Evolutionary conservation across 2,329 filamentous ascomycete genomes (phyloP).

Genomic region (Pseudogymnoascus sp.): DNA sequence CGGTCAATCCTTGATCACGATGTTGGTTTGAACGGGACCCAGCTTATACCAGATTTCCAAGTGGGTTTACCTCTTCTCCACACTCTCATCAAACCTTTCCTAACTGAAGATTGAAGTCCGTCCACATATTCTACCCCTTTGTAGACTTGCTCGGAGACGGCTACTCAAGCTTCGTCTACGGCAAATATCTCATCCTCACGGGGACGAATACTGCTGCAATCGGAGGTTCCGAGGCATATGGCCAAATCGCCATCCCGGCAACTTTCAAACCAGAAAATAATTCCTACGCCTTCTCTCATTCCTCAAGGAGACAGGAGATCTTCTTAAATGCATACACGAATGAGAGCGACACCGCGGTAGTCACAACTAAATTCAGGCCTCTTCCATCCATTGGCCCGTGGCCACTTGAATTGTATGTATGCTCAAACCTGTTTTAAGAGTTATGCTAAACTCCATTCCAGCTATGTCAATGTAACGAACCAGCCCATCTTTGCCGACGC

Average conservation of each 20-base stretch:
- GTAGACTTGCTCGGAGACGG: conserved; percentile 43
- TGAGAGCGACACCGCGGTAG: neutral
- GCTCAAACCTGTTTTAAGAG: conserved; percentile 29
- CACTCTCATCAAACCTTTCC: conserved; percentile 18
- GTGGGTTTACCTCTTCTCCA: neutral
- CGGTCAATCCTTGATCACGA: conserved; percentile 17
- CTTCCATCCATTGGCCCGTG: conserved; percentile 4
- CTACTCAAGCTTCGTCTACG: conserved; percentile 43
- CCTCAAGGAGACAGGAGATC: neutral
- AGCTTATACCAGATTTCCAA: conserved; percentile 13
- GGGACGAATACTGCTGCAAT: conserved; percentile 33
- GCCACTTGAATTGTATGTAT: conserved; percentile 7
- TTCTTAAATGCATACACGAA: conserved; percentile 29
- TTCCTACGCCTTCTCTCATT: neutral
- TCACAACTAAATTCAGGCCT: conserved; percentile 19
- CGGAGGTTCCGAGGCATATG: conserved; percentile 37
- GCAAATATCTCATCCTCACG: conserved; percentile 38
- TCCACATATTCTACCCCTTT: conserved; percentile 47
- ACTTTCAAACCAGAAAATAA: conserved; percentile 18
- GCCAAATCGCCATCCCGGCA: conserved; percentile 21
- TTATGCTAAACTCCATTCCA: conserved; percentile 30
- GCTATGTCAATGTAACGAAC: conserved; percentile 40
- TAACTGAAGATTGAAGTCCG: conserved; percentile 30
- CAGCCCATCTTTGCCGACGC: conserved; percentile 40
- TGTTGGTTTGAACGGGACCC: conserved; percentile 13